Evolutionary conservation across 2,329 filamentous ascomycete genomes (phyloP), one percentile per base, ranked within the genome.

Genomic region (Xylaria digitata): DNA sequence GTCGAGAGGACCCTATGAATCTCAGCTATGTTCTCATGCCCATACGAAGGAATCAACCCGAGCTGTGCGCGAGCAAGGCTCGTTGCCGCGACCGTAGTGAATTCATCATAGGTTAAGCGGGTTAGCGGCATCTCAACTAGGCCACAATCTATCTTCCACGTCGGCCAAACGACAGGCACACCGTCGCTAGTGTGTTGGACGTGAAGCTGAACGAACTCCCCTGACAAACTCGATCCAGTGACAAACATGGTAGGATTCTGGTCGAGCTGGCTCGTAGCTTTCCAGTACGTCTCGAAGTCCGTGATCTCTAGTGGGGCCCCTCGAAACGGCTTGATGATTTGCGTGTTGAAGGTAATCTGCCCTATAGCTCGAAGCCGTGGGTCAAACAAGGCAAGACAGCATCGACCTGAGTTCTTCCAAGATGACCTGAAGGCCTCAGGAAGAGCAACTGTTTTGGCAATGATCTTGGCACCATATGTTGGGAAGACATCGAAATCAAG

Each of bases 271-370:
- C 94, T 97, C 0, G 96, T 99, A 0, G 95, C 95, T 80, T 98
- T 99, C 96, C 96, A 99, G 80, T 99, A 99, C 0, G 96, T 98
- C 70, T 97, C 96, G 74, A 98, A 99, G 76, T 98, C 94, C 0
- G 96, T 97, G 67, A 99, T 97, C 79, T 99, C 96, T 23, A 99
- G 84, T 3, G 96, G 94, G 67, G 94, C 91, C 7, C 96, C 95
- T 69, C 90, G 89, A 81, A 98, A 99, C 0, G 96, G 96, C 76
- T 97, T 97, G 78, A 99, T 96, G 30, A 98, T 93, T 77, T 98
- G 94, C 62, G 93, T 97, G 71, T 92, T 92, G 83, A 99, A 99
- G 70, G 89, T 93, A 72, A 98, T 93, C 75, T 97, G 92, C 6
- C 96, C 96, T 75, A 99, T 97, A 8, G 94, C 92, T 52, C 95